phyloP scores from a whole-genome alignment of 352 stramenopile species.

The Thalassiosira hispida region DNA sequence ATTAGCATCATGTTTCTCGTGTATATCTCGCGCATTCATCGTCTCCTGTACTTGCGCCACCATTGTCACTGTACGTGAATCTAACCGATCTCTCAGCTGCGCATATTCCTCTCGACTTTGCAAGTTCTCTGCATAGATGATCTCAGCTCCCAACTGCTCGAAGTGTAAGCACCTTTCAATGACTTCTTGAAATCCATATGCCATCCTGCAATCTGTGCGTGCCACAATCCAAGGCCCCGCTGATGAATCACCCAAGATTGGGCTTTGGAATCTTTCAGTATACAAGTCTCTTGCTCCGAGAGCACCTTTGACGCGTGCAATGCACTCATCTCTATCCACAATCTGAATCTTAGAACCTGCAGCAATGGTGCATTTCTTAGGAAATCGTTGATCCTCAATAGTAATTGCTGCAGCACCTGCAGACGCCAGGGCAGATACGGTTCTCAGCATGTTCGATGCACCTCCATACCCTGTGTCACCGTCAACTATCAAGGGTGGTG shows the following conservation, averaged over 20 bases:
- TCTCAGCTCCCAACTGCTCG: constrained; percentile 86
- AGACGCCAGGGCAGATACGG: constrained; percentile 84
- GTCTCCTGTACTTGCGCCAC: constrained; percentile 55
- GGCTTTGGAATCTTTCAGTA: not conserved
- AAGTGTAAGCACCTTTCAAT: constrained; percentile 90
- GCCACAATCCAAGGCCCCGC: constrained; percentile 89
- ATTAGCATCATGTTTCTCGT: constrained; percentile 16
- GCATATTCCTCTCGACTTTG: constrained; percentile 59
- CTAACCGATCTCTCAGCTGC: constrained; percentile 36
- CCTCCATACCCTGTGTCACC: constrained; percentile 91
- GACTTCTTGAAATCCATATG: constrained; percentile 89
- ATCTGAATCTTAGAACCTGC: constrained; percentile 51
- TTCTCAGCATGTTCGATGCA: constrained; percentile 88
- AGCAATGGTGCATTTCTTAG: constrained; percentile 84
- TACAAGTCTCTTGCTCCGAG: constrained; percentile 58
- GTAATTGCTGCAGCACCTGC: constrained; percentile 88
- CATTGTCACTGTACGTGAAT: constrained; percentile 42
- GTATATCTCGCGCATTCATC: not conserved
- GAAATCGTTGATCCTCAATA: constrained; percentile 89
- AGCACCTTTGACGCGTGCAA: constrained; percentile 62
- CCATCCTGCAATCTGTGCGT: constrained; percentile 90
- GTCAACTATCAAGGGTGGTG: constrained; percentile 86
- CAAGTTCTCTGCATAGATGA: constrained; percentile 84
- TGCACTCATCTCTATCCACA: constrained; percentile 54
- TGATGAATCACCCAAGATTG: constrained; percentile 55